A percentile compares a stretch with the other conserved stretches of the same genome.
phyloP scores from a whole-genome alignment of 2,329 filamentous ascomycete species.

The Xenoacremonium recifei region DNA sequence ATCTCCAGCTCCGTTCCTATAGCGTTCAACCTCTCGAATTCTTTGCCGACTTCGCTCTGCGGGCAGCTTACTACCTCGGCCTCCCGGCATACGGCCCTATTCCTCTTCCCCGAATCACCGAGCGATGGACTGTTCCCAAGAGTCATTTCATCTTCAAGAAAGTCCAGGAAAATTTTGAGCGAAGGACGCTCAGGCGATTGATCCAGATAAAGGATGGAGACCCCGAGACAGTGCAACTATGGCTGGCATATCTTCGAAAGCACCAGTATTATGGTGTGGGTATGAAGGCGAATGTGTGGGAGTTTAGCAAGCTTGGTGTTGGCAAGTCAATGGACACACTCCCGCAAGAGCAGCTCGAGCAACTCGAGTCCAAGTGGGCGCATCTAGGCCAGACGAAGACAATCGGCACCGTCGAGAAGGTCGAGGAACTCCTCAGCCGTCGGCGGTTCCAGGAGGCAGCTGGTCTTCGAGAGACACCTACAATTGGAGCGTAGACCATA shows the following conservation, averaged over 20 bases:
- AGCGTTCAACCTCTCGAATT: conserved; percentile 87
- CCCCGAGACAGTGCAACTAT: conserved; percentile 82
- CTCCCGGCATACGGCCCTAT: conserved; percentile 84
- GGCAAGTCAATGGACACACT: conserved; percentile 24
- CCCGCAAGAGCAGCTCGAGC: conserved; percentile 21
- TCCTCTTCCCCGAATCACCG: conserved; percentile 79
- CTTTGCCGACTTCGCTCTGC: conserved; percentile 90
- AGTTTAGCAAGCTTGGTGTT: conserved; percentile 70
- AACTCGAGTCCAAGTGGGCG: conserved; percentile 52
- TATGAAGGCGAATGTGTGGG: conserved; percentile 98
- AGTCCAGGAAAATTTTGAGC: conserved; percentile 95
- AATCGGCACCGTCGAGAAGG: conserved; percentile 50
- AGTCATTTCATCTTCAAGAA: conserved; percentile 96
- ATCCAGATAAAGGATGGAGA: conserved; percentile 94
- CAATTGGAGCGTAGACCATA: conserved; percentile 15
- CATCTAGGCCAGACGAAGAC: conserved; percentile 54
- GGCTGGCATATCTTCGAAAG: conserved; percentile 89
- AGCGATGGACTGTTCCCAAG: conserved; percentile 91
- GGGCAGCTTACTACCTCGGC: conserved; percentile 90
- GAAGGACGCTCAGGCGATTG: conserved; percentile 78
- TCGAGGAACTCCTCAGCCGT: conserved; percentile 55
- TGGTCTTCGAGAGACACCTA: conserved; percentile 27
- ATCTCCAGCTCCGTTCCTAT: conserved; percentile 92
- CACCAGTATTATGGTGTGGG: conserved; percentile 94
- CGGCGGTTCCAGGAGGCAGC: conserved; percentile 45